Evolutionary conservation across 306 rosid genomes (phyloP).

Genomic region (Prosopis cineraria): DNA sequence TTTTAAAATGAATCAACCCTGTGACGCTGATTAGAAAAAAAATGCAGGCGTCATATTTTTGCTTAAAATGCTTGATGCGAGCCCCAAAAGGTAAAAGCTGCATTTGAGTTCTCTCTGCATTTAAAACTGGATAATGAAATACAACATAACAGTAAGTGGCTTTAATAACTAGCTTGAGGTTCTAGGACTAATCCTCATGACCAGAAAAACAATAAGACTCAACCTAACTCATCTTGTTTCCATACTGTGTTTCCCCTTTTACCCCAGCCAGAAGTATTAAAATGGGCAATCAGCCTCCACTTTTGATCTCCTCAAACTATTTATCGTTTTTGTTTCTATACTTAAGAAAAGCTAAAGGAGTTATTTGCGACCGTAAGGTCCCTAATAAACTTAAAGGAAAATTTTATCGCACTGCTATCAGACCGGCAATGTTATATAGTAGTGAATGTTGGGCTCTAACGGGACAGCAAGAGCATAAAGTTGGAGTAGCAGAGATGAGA

Average conservation of each 20-base stretch:
- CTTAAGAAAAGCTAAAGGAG: too few relatives aligned
- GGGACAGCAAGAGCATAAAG: too few relatives aligned
- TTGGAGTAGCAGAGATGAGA: too few relatives aligned
- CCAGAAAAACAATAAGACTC: not conserved
- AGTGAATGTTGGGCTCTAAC: too few relatives aligned
- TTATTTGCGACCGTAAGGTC: too few relatives aligned
- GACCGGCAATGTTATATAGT: too few relatives aligned
- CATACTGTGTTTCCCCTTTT: not conserved
- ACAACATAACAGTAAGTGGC: not conserved
- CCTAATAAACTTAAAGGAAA: too few relatives aligned
- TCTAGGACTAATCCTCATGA: not conserved
- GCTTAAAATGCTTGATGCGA: not conserved
- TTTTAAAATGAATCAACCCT: too few relatives aligned
- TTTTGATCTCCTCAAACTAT: not conserved
- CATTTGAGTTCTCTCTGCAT: too few relatives aligned
- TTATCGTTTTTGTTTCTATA: not conserved
- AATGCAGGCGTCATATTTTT: not conserved
- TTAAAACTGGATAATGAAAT: not conserved
- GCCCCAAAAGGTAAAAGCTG: not conserved
- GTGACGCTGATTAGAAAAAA: too few relatives aligned
- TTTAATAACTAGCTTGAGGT: not conserved
- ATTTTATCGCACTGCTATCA: too few relatives aligned
- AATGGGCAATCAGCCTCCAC: not conserved
- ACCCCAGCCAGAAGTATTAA: not conserved
- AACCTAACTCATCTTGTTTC: not conserved